Base-by-base conservation (phyloP, 768 basidiomycete species). In the Auriculariales sp. region DNA sequence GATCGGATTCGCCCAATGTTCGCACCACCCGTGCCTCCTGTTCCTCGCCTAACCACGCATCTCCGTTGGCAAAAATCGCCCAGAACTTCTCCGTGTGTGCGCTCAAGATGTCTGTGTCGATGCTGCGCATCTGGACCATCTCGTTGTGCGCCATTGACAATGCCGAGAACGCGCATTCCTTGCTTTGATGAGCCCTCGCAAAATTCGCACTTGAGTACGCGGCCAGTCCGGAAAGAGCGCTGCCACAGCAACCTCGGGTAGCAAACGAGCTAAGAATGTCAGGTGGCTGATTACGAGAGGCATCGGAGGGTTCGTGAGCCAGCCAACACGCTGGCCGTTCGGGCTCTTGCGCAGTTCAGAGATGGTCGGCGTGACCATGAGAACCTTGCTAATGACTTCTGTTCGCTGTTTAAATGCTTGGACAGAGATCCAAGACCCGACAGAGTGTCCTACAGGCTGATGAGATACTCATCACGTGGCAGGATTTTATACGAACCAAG, bases 361-460 rank as follows among this genome's bases (percentile, higher is more conserved):
- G 29, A 87, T 66, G 0, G 84, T 77, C 0, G 86, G 87, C 62
- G 82, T 85, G 6, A 92, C 67, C 49, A 87, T 58, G 53, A 83
- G 79, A 2, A 68, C 64, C 3, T 68, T 67, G 11, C 66, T 51
- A 15, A 78, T 59, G 14, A 57, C 54, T 14, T 62, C 49, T 12
- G 65, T 59, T 46, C 72, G 65, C 14, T 62, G 62, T 62, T 79
- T 78, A 48, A 81, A 55, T 6, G 78, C 80, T 67, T 86, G 75
- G 28, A 77, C 57, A 3, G 71, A 59, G 47, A 89, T 66, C 83
- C 84, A 90, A 1, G 75, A 64, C 1, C 86, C 86, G 12, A 88
- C 74, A 49, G 81, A 84, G 54, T 89, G 85, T 7, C 79, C 81
- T 44, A 25, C 6, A 2, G 19, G 3, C 4, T 19, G n/a, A 7